Evolutionary conservation across 169 alveolate species (phyloP), one percentile per base, ranked within the genome.

Genomic region (Cytauxzoon felis): DNA sequence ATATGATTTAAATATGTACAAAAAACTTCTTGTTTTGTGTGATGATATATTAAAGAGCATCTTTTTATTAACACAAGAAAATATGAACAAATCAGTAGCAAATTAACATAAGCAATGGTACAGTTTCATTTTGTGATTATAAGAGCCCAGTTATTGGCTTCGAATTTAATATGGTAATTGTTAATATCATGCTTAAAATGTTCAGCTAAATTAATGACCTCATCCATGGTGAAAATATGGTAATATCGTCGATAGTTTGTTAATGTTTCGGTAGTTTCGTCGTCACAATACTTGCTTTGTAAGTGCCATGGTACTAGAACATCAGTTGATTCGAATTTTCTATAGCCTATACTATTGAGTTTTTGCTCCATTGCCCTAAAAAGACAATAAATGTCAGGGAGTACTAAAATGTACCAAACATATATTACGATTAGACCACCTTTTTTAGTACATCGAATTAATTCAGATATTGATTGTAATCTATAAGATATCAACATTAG

Each of bases 241-340:
- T 75, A 75, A 38, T 53, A 75, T 16, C 85, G 61, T 26, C 45
- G 33, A 26, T 29, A n/a, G 11, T 47, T 62, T 9, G n/a, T 30
- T 38, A 13, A 13, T 9, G 18, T 13, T 9, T 13, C 13, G 13
- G 48, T 5, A 0, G 27, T 6, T 47, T 8, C 13, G 62, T 6
- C 18, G 30, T 48, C 42, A 40, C 40, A 8, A 45, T 75, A 75
- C 47, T 34, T 62, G 11, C 30, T 19, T 50, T 75, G 85, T 16
- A 75, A 24, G 63, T 75, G 63, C 85, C 85, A 75, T 5, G 85
- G 85, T 16, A 75, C 80, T 58, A 75, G 36, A 9, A 75, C 52
- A 30, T 62, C 78, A 5, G 50, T 43, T 2, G 73, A 64, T 33
- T 49, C 68, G 57, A 75, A 75, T 6, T 65, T 42, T 23, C 85